Base-by-base conservation (phyloP, 352 stramenopile species). In the Elongisporangium undulatum region DNA sequence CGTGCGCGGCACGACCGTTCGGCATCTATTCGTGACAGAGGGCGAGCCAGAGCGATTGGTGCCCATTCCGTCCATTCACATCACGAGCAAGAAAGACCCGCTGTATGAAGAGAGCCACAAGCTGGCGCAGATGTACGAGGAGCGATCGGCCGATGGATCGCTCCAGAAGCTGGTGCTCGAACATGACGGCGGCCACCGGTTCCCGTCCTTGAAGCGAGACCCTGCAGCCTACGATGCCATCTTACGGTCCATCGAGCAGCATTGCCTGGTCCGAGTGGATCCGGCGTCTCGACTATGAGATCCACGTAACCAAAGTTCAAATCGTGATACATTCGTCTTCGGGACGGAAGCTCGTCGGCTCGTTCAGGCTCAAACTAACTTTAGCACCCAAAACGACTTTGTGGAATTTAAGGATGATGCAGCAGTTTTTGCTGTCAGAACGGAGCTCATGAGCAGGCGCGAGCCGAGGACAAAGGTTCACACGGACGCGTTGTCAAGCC, bases 111-210 rank as follows among this genome's bases (percentile, higher is more conserved):
- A 74, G 24, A 66, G 63, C 38, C 56, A 68, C 52, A 64, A 64
- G 21, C 63, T 77, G 22, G 58, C 63, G 0, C 63, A 67, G 4
- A 72, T 77, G 69, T 82, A 77, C 58, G 68, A 71, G 22, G 50
- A 76, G 20, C 59, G 59, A n/a, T 65, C 66, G 0, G 39, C n/a
- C 4, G 64, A 56, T 3, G 49, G 49, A 12, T 58, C 55, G 12
- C 49, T 66, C 4, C 55, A 67, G 17, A 69, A 75, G 61, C 38
- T 75, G 55, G 55, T 82, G 56, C 49, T 79, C 16, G 66, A 77
- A 58, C 73, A 82, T 56, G 67, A 71, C 13, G 65, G 63, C 6
- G 73, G 73, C 48, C 73, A 82, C 56, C 68, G 71, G 49, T 82
- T 82, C 61, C 73, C 73, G n/a, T 63, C 49, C 23, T 49, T 23